phyloP scores from a whole-genome alignment of 345 rosid genomes.

The Rhodamnia argentea region DNA sequence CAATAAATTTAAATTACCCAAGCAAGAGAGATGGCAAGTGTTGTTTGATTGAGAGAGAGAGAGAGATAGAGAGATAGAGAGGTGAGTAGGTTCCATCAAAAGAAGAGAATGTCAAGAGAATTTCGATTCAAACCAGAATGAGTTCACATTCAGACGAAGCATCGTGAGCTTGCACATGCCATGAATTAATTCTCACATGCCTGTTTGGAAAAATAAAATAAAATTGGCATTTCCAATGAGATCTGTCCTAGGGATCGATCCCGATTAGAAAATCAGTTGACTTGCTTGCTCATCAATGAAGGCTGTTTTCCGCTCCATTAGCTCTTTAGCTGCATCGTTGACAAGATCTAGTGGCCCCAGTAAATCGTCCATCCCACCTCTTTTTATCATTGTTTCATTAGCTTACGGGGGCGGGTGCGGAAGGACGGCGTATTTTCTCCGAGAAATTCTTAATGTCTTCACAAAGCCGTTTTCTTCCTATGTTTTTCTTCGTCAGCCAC shows the following conservation, averaged over 20 bases:
- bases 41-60: too few relatives aligned
- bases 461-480: not conserved
- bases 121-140: not conserved
- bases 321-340: not conserved
- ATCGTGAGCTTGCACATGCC: not conserved
- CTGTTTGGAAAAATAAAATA: not conserved
- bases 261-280: not conserved
- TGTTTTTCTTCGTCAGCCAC: too few relatives aligned
- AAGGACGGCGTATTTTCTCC: not conserved
- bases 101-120: not conserved
- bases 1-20: too few relatives aligned
- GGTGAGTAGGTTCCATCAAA: not conserved
- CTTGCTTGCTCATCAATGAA: not conserved
- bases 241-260: not conserved
- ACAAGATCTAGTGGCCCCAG: not conserved
- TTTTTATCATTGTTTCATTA: not conserved
- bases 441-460: not conserved
- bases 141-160: not conserved
- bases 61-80: not conserved
- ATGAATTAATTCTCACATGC: not conserved
- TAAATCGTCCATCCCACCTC: not conserved
- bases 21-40: too few relatives aligned
- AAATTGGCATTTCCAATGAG: not conserved
- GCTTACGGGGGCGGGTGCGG: not conserved
- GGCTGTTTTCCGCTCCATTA: not conserved